Percentiles rank a stretch among this genome's conserved stretches.
These are phyloP conservation scores for Diplodia intermedia DNA, from an alignment of 2,329 filamentous ascomycete genomes.

Conservation along the genomic window DNA sequence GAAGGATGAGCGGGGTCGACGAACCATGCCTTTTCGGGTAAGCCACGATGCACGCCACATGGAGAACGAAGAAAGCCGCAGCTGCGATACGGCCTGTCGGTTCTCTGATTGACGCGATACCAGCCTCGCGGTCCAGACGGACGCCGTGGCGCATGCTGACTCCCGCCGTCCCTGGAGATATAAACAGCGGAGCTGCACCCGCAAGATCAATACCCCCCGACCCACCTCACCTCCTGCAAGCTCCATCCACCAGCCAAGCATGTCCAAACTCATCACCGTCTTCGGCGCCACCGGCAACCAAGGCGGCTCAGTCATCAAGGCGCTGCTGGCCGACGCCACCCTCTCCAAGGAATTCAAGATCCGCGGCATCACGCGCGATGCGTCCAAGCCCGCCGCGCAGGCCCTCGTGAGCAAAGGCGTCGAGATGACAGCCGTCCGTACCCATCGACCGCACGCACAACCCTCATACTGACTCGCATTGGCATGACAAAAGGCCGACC, in stretches of 20 bases:
- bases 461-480: conserved; percentile 43
- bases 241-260: background rate
- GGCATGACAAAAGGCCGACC: conserved; percentile 55
- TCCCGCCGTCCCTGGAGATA: no score
- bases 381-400: conserved; percentile 54
- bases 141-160: no score
- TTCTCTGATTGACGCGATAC: no score
- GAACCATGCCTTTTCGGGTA: no score
- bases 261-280: conserved; percentile 59
- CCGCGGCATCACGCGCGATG: conserved; percentile 63
- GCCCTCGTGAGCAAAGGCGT: conserved; percentile 56
- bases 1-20: no score
- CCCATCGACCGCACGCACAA: background rate
- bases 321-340: conserved; percentile 41
- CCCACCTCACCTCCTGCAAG: background rate
- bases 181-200: no score
- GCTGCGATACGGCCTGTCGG: no score
- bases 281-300: conserved; percentile 67
- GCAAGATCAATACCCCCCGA: no score
- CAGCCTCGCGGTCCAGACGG: no score
- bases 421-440: conserved; percentile 43
- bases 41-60: no score
- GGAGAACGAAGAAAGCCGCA: no score
- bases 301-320: conserved; percentile 60
- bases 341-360: conserved; percentile 47